Evolutionary conservation across 1,284 basidiomycete genomes (phyloP).

Genomic region (Pisolithus thermaeus): DNA sequence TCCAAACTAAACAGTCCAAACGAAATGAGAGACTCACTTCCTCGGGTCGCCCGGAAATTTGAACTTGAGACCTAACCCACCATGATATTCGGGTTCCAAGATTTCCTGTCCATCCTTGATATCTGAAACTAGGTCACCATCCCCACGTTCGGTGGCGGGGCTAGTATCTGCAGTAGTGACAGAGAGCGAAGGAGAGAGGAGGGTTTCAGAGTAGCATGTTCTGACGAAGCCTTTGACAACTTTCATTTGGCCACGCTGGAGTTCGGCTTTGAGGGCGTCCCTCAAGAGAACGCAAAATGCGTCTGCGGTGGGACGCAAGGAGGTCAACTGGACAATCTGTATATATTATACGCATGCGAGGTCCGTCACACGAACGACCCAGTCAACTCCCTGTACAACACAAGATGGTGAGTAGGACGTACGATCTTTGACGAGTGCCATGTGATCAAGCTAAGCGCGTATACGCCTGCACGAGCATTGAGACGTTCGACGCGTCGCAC

Average conservation of each 20-base stretch:
- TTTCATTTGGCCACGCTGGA: conserved; percentile 90
- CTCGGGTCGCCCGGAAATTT: conserved; percentile 93
- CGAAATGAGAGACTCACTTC: conserved; percentile 51
- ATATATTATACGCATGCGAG: neutral
- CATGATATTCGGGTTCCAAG: conserved; percentile 64
- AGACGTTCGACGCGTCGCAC: conserved; percentile 93
- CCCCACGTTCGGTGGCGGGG: conserved; percentile 55
- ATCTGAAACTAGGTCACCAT: conserved; percentile 55
- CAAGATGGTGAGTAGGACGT: conserved; percentile 30
- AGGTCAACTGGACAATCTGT: conserved; percentile 93
- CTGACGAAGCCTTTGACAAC: conserved; percentile 86
- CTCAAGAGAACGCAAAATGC: conserved; percentile 88
- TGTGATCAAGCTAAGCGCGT: conserved; percentile 88
- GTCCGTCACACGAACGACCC: neutral
- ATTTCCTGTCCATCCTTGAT: conserved; percentile 43
- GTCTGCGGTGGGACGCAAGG: conserved; percentile 92
- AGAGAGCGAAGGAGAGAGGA: conserved; percentile 56
- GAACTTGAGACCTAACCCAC: conserved; percentile 82
- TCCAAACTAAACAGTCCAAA: neutral
- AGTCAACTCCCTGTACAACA: neutral
- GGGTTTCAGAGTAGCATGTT: conserved; percentile 92
- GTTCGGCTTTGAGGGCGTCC: conserved; percentile 84
- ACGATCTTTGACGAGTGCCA: conserved; percentile 97
- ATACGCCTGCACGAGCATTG: conserved; percentile 89
- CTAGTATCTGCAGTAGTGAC: conserved; percentile 24